Evolutionary conservation across 805 yeast genomes (phyloP).

Genomic region (Saccharomycopsis guyanensis): DNA sequence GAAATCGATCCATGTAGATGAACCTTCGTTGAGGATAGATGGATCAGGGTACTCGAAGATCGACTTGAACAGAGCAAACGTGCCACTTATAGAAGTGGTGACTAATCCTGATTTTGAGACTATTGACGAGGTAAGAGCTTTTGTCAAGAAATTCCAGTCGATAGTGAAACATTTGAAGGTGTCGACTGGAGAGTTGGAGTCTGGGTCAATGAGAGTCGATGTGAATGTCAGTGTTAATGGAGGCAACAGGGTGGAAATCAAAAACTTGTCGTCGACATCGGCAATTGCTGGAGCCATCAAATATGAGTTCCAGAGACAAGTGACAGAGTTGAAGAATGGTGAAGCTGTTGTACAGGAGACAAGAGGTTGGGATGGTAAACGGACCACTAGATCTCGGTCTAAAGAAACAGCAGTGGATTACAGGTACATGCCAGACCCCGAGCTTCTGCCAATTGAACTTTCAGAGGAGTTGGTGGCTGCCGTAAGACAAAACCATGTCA

Average conservation of each 20-base stretch:
- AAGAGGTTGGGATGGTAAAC: slow-evolving; percentile 83
- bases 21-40: slow-evolving; percentile 14
- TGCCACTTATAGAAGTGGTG: slow-evolving; percentile 84
- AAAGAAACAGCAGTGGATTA: slow-evolving; percentile 84
- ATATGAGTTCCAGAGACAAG: slow-evolving; percentile 69
- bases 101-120: slow-evolving; percentile 79
- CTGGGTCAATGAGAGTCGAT: slow-evolving; percentile 93
- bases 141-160: slow-evolving; percentile 73
- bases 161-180: slow-evolving; percentile 61
- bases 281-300: slow-evolving; percentile 72
- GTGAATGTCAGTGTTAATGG: slow-evolving; percentile 76
- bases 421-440: slow-evolving; percentile 92
- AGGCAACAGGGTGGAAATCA: slow-evolving; percentile 75
- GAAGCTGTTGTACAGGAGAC: slow-evolving; percentile 47
- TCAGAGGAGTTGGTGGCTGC: slow-evolving; percentile 35
- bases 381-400: slow-evolving; percentile 58
- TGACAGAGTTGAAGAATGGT: slow-evolving; percentile 36
- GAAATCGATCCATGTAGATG: slow-evolving; percentile 51
- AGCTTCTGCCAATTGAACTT: slow-evolving; percentile 55
- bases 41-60: slow-evolving; percentile 33
- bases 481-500: slow-evolving; percentile 35
- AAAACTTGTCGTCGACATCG: slow-evolving; percentile 78
- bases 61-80: slow-evolving; percentile 79
- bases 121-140: slow-evolving; percentile 62
- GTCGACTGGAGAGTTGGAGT: slow-evolving; percentile 85